phyloP scores from a whole-genome alignment of 164 flowering plant species.

The Brasenia schreberi region DNA sequence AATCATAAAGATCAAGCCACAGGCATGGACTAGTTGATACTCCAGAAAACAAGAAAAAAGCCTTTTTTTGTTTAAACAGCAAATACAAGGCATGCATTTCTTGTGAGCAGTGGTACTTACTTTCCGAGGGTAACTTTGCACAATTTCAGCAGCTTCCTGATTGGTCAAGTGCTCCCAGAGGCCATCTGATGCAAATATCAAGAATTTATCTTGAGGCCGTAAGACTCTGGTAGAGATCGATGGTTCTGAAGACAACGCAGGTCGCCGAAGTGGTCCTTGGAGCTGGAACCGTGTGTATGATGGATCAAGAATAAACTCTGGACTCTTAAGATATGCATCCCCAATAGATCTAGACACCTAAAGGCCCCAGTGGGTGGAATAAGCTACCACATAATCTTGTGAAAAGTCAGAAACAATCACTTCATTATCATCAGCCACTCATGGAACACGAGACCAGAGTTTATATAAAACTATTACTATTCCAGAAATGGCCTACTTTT shows the following conservation, averaged over 20 bases:
- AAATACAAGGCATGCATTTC: too few species aligned
- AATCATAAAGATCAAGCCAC: too few species aligned
- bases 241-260: slow-evolving; percentile 66
- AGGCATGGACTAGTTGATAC: too few species aligned
- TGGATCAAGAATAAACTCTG: slow-evolving; percentile 45
- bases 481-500: too few species aligned
- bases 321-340: slow-evolving; percentile 2
- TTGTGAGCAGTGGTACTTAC: slow-evolving; percentile 21
- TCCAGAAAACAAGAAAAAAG: too few species aligned
- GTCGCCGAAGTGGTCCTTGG: slow-evolving; percentile 39
- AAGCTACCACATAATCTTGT: too few species aligned
- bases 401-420: too few species aligned
- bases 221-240: slow-evolving; percentile 29
- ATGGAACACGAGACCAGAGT: too few species aligned
- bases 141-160: slow-evolving; percentile 63
- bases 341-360: slow-evolving; percentile 45
- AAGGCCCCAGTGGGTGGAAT: background rate
- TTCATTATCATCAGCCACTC: too few species aligned
- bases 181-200: slow-evolving; percentile 39
- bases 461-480: too few species aligned
- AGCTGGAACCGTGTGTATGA: slow-evolving; percentile 41
- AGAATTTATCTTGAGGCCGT: slow-evolving; percentile 40
- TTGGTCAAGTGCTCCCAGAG: slow-evolving; percentile 70
- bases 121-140: slow-evolving; percentile 36
- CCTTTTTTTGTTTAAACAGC: too few species aligned